Conservation (phyloP, 768 basidiomycete species). For the Boletus speciosus region DNA sequence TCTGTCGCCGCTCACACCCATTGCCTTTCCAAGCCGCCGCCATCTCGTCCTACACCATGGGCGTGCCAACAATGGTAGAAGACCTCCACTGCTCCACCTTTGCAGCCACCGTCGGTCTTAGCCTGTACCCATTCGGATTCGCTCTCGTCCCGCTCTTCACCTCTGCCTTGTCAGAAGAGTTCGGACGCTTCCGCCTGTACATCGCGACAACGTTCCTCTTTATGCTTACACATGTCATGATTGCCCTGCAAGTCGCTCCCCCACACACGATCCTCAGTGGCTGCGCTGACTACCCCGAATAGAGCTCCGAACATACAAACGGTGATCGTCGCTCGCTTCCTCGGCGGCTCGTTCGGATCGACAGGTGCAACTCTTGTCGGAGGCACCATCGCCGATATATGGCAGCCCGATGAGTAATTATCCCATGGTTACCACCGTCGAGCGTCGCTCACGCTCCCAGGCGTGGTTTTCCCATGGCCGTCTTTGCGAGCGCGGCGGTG, state of each 20-base stretch:
- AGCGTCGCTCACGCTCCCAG: slow-evolving; percentile 34
- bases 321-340: slow-evolving; percentile 62
- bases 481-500: slow-evolving; percentile 62
- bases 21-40: slow-evolving; percentile 39
- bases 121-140: slow-evolving; percentile 59
- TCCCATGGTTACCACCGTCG: neutral
- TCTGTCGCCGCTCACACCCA: neutral
- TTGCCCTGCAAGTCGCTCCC: slow-evolving; percentile 25
- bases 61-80: slow-evolving; percentile 52
- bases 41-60: slow-evolving; percentile 52
- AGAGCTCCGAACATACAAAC: slow-evolving; percentile 51
- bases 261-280: neutral
- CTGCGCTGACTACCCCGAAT: slow-evolving; percentile 1
- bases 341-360: slow-evolving; percentile 65
- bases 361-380: slow-evolving; percentile 72
- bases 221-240: slow-evolving; percentile 46
- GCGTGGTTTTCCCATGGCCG: slow-evolving; percentile 74
- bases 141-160: slow-evolving; percentile 61
- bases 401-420: slow-evolving; percentile 55
- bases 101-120: slow-evolving; percentile 46
- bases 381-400: slow-evolving; percentile 72
- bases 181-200: slow-evolving; percentile 62
- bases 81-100: slow-evolving; percentile 44
- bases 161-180: slow-evolving; percentile 70
- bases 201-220: slow-evolving; percentile 49